Percentiles rank a stretch among this genome's conserved stretches.
phyloP scores from a whole-genome alignment of 495 filamentous ascomycete genomes.

The Aspergillus funiculosus region DNA sequence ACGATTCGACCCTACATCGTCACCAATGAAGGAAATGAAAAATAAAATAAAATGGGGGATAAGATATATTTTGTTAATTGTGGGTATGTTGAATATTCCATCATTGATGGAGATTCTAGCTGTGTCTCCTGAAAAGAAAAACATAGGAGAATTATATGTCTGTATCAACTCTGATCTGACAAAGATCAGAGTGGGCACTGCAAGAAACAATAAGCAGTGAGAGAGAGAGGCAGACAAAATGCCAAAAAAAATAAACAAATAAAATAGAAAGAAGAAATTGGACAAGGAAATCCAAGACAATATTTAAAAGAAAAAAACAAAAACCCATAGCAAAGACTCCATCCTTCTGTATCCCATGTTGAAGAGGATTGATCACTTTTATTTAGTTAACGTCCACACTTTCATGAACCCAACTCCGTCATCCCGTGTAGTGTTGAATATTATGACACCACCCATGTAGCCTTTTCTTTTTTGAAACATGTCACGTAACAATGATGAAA shows the following conservation, averaged over 20 bases:
- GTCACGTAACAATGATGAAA: no score
- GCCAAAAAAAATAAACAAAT: background rate
- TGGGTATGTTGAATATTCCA: background rate
- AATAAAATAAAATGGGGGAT: no score
- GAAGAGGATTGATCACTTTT: slow-evolving; percentile 27
- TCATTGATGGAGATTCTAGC: background rate
- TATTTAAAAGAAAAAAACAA: slow-evolving; percentile 14
- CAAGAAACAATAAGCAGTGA: no score
- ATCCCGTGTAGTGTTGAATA: slow-evolving; percentile 26
- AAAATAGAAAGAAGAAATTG: slow-evolving; percentile 10
- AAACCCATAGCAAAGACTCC: slow-evolving; percentile 20
- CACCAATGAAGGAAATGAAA: no score
- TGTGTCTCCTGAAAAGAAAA: background rate
- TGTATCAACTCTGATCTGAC: background rate
- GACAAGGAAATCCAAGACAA: slow-evolving; percentile 6
- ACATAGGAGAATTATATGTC: slow-evolving; percentile 5
- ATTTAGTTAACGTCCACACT: background rate
- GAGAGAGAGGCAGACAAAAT: no score
- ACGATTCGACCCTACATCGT: no score
- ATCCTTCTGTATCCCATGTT: slow-evolving; percentile 23
- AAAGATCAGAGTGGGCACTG: no score
- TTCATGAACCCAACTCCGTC: slow-evolving; percentile 25
- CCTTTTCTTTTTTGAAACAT: slow-evolving; percentile 4
- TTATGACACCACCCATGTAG: slow-evolving; percentile 12
- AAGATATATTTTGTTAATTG: no score